A percentile compares a stretch with the other conserved stretches of the same genome.
Evolutionary conservation across 495 filamentous ascomycete species (phyloP).

Genomic region (Penicillium dipodomyicola): DNA sequence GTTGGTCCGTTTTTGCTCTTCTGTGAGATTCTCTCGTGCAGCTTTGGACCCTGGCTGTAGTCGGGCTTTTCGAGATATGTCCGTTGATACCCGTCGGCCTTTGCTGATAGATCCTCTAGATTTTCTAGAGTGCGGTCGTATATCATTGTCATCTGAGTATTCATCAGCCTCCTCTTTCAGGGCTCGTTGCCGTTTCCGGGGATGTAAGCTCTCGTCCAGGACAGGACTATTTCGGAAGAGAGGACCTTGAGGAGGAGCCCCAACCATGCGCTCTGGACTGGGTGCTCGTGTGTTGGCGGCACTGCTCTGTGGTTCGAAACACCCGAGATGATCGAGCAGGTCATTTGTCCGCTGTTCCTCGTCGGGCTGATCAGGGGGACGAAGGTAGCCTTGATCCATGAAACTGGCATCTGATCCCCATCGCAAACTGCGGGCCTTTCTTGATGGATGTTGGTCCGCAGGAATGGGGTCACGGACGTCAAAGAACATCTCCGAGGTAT

Average conservation of each 20-base stretch:
- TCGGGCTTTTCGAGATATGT: slow-evolving; percentile 33
- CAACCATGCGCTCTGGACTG: slow-evolving; percentile 47
- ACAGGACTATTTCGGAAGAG: slow-evolving; percentile 6
- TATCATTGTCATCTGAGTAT: slow-evolving; percentile 39
- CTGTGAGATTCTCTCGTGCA: slow-evolving; percentile 71
- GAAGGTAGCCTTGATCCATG: slow-evolving; percentile 54
- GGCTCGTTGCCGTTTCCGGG: slow-evolving; percentile 38
- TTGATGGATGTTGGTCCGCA: slow-evolving; percentile 39
- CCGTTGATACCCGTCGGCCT: slow-evolving; percentile 33
- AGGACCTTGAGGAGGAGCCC: slow-evolving; percentile 14
- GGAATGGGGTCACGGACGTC: slow-evolving; percentile 42
- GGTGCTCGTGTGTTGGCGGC: slow-evolving; percentile 57
- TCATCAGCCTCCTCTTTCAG: slow-evolving; percentile 41
- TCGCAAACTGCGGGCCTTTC: slow-evolving; percentile 45
- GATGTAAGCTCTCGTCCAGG: slow-evolving; percentile 29
- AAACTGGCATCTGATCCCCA: slow-evolving; percentile 69
- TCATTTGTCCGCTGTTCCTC: slow-evolving; percentile 53
- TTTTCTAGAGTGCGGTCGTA: slow-evolving; percentile 47
- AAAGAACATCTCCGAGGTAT: slow-evolving; percentile 48
- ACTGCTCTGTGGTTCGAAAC: slow-evolving; percentile 53
- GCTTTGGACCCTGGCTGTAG: slow-evolving; percentile 42
- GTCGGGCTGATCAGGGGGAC: slow-evolving; percentile 53
- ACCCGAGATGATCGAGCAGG: slow-evolving; percentile 53
- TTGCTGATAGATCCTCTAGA: slow-evolving; percentile 43
- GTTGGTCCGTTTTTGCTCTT: slow-evolving; percentile 81